Evolutionary conservation across 2,329 filamentous ascomycete species (phyloP), one percentile per base, ranked within the genome.

Genomic region (Talaromyces islandicus): DNA sequence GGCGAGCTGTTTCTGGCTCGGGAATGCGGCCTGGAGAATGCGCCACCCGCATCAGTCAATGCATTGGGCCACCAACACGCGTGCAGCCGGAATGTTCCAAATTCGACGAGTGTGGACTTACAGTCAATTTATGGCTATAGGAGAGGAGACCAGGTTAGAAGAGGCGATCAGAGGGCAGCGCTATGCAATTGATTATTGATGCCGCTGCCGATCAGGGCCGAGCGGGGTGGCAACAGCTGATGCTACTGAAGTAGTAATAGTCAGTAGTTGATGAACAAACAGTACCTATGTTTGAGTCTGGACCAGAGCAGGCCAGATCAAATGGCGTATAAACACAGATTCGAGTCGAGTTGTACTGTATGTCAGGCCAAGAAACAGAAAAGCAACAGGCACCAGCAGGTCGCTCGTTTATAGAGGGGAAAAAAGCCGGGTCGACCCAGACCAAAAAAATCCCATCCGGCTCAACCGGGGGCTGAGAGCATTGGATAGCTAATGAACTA

Each of bases 1-100:
- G 24, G 27, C 17, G 17, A 25, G 35, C 38, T 57, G 43, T 55
- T n/a, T n/a, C 46, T 54, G 50, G 30, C 46, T 32, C 50, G 55
- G 50, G 55, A 55, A 55, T 57, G 55, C 30, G 50, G 51, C 50
- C 56, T 60, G n/a, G 21, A 61, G 38, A 61, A 61, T 61, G 59
- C 51, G 51, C 55, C n/a, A 29, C 41, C 48, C 32, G 38, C 35
- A 54, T 60, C 19, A 61, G 59, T 19, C 41, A 48, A 56, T 41
- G 50, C 56, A 50, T 41, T 61, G 19, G 32, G 46, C 51, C 43
- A 30, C 56, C 54, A 48, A 48, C 48, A 27, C 25, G 48, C 32
- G 29, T 24, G 27, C 3, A 25, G 43, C 38, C 6, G 51, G 59
- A 56, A 60, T 58, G 56, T 55, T 32, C 21, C 6, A 27, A 17